These are phyloP conservation scores for Sideroxylon spinosum DNA, from an alignment of 179 eudicot genomes.

Conservation along the genomic window DNA sequence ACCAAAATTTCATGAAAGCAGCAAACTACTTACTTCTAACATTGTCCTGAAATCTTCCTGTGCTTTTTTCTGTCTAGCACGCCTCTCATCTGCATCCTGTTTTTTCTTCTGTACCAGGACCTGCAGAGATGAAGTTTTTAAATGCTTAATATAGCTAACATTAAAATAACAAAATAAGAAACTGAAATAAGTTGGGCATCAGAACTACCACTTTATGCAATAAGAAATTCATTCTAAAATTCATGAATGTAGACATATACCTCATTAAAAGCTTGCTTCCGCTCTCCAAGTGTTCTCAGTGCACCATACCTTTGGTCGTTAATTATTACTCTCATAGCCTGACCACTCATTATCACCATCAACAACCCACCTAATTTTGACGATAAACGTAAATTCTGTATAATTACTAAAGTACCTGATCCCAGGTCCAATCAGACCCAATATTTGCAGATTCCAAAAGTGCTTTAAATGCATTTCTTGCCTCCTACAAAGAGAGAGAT, in stretches of 20 bases:
- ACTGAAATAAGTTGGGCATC: not conserved
- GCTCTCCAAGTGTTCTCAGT: constrained; percentile 76
- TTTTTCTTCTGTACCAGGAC: constrained; percentile 63
- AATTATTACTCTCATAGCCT: constrained; percentile 89
- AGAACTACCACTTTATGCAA: not conserved
- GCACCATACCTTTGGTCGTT: constrained; percentile 91
- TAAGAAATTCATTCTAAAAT: not conserved
- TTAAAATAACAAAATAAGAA: not conserved
- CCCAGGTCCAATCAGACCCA: constrained; percentile 96
- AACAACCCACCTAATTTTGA: constrained; percentile 1
- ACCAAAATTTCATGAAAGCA: constrained; percentile 13
- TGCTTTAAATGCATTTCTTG: constrained; percentile 75
- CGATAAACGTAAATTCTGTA: constrained; percentile 5
- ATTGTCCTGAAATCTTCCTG: constrained; percentile 75
- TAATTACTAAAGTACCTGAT: constrained; percentile 47
- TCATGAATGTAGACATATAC: constrained; percentile 29
- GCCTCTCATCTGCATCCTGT: constrained; percentile 90
- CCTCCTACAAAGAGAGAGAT: constrained; percentile 50
- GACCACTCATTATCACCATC: constrained; percentile 18
- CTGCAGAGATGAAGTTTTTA: constrained; percentile 31
- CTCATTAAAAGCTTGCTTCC: constrained; percentile 91
- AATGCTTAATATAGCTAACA: constrained; percentile 1
- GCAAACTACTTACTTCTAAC: constrained; percentile 62
- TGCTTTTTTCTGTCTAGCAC: constrained; percentile 66
- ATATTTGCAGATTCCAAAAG: constrained; percentile 78